phyloP scores from a whole-genome alignment of 2,329 filamentous ascomycete species.

The Capronia coronata region DNA sequence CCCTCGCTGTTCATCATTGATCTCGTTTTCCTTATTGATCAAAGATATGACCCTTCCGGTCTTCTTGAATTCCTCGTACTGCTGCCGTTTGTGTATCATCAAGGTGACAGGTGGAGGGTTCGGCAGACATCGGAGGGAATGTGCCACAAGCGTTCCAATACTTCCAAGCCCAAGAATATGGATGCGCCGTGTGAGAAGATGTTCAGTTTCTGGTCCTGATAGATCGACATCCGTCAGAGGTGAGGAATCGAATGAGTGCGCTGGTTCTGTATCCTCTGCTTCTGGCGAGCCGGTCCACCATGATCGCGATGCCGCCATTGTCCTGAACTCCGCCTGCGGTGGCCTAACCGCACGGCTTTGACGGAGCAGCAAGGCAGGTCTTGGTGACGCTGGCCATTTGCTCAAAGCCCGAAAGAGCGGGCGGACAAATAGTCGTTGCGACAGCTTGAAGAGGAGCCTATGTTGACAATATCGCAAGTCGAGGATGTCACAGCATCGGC shows the following conservation, averaged over 20 bases:
- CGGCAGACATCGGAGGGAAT: slow-evolving; percentile 57
- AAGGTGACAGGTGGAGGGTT: slow-evolving; percentile 68
- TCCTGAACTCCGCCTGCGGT: slow-evolving; percentile 7
- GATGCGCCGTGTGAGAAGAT: slow-evolving; percentile 46
- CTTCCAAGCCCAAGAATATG: slow-evolving; percentile 77
- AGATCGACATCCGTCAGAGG: slow-evolving; percentile 9
- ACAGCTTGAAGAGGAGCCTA: slow-evolving; percentile 31
- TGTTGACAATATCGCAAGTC: neutral
- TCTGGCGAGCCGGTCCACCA: slow-evolving; percentile 20
- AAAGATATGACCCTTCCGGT: slow-evolving; percentile 31
- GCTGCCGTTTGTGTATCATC: slow-evolving; percentile 57
- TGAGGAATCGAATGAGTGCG: slow-evolving; percentile 13
- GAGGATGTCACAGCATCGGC: neutral
- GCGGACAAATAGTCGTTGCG: slow-evolving; percentile 33
- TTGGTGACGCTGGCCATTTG: slow-evolving; percentile 12
- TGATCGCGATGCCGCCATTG: slow-evolving; percentile 22
- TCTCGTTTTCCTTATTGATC: slow-evolving; percentile 35
- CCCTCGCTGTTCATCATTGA: slow-evolving; percentile 39
- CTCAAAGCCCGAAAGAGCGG: slow-evolving; percentile 31
- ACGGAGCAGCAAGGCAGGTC: neutral
- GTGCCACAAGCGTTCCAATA: slow-evolving; percentile 71
- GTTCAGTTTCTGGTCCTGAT: slow-evolving; percentile 17
- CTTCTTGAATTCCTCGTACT: slow-evolving; percentile 34
- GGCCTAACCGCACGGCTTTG: neutral
- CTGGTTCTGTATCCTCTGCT: neutral